Conservation (phyloP, 768 basidiomycete genomes). For the Cantharellus cinnabarinus region DNA sequence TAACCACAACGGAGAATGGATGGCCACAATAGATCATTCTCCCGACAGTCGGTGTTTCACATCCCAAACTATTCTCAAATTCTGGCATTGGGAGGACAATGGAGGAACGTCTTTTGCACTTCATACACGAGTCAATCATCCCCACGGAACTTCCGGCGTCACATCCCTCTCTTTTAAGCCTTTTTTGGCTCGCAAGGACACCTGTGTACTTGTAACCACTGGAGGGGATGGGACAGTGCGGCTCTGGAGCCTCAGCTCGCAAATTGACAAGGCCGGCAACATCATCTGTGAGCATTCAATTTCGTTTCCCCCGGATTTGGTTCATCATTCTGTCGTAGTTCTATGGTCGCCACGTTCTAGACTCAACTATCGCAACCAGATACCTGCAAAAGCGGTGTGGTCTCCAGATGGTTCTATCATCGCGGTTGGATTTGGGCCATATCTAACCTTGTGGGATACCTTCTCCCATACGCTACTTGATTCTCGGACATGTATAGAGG, state of each 20-base stretch:
- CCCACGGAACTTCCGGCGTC: constrained; percentile 50
- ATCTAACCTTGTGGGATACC: constrained; percentile 59
- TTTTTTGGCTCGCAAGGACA: constrained; percentile 11
- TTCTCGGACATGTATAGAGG: constrained; percentile 38
- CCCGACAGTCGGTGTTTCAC: constrained; percentile 44
- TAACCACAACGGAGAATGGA: constrained; percentile 49
- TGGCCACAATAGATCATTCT: constrained; percentile 75
- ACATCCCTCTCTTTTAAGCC: constrained; percentile 55
- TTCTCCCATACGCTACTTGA: constrained; percentile 36
- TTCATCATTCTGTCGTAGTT: constrained; percentile 19
- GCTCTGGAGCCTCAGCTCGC: constrained; percentile 45
- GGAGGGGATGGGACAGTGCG: constrained; percentile 61
- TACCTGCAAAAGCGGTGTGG: constrained; percentile 50
- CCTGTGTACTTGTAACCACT: constrained; percentile 41
- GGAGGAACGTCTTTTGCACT: constrained; percentile 44
- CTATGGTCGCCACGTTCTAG: constrained; percentile 70
- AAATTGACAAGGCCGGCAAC: constrained; percentile 25
- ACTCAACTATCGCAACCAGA: constrained; percentile 44
- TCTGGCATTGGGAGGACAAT: constrained; percentile 65
- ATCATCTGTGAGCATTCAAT: constrained; percentile 28
- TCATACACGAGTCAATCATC: constrained; percentile 76
- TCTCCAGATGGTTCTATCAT: constrained; percentile 75
- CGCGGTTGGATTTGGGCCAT: constrained; percentile 44
- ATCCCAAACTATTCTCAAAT: constrained; percentile 60
- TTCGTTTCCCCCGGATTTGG: neutral